These are phyloP conservation scores for Chrysanthemum seticuspe DNA, from an alignment of 129 eudicot genomes.

Conservation along the genomic window DNA sequence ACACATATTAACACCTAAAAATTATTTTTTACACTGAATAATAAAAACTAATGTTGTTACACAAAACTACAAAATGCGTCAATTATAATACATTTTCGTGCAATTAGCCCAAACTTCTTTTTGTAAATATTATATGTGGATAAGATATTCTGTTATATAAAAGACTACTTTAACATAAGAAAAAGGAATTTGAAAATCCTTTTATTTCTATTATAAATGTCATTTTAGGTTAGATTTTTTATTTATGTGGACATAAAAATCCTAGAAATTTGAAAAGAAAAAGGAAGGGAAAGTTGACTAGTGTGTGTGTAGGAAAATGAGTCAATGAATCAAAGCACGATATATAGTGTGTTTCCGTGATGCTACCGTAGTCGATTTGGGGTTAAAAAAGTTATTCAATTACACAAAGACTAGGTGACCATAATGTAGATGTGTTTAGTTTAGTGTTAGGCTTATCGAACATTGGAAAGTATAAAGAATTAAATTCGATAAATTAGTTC, in stretches of 20 bases:
- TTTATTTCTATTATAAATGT: no score
- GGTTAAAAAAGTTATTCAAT: not conserved
- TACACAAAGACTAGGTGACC: constrained; percentile 12
- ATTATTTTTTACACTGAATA: no score
- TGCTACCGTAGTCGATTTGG: constrained; percentile 9
- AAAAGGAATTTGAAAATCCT: no score
- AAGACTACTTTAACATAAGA: no score
- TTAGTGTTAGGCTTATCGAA: constrained; percentile 19
- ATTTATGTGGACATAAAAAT: constrained; percentile 3
- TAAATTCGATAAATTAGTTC: not conserved
- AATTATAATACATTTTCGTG: no score
- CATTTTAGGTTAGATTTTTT: not conserved
- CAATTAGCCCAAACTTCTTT: no score
- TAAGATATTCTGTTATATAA: no score
- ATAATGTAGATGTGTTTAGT: constrained; percentile 11
- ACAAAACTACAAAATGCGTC: no score
- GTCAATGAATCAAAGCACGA: constrained; percentile 14
- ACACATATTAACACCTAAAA: no score
- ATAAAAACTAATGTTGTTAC: no score
- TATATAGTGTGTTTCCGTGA: constrained; percentile 15
- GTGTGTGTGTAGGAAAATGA: constrained; percentile 13
- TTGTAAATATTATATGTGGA: no score
- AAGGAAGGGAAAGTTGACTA: constrained; percentile 5
- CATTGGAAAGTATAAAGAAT: not conserved
- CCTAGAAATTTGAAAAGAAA: not conserved